Evolutionary conservation across 345 rosid genomes (phyloP).

Genomic region (Populus simonii): DNA sequence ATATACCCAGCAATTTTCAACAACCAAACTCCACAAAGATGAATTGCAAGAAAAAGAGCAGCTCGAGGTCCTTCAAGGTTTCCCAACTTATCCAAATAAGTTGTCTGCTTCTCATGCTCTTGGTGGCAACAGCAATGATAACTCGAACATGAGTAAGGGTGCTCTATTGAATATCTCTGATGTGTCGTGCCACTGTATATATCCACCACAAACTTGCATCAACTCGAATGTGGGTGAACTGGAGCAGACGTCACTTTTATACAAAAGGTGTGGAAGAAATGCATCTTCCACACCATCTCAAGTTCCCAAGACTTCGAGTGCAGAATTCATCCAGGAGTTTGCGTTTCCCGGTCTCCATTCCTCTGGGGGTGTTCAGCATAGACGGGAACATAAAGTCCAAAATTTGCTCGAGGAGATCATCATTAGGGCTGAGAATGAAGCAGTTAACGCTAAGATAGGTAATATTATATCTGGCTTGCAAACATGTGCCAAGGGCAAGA

Average conservation of each 20-base stretch:
- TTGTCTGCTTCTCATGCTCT: not conserved
- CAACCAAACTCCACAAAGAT: not conserved
- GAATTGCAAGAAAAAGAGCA: not conserved
- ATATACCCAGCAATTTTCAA: not conserved
- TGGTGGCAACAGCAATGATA: not conserved
- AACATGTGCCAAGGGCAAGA: not conserved
- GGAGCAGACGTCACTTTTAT: not conserved
- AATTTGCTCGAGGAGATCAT: conserved; percentile 14
- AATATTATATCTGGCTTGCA: not conserved
- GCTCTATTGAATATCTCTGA: not conserved
- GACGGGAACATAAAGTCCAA: conserved; percentile 5
- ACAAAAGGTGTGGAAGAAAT: not conserved
- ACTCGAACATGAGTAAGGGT: not conserved
- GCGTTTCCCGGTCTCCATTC: not conserved
- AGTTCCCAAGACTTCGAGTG: not conserved
- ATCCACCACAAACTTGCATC: not conserved
- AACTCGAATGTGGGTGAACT: not conserved
- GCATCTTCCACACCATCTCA: not conserved
- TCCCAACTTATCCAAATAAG: not conserved
- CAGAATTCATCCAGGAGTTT: not conserved
- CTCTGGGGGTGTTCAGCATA: not conserved
- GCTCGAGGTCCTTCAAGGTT: not conserved
- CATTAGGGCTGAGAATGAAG: not conserved
- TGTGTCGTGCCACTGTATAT: not conserved
- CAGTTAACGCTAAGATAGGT: not conserved